phyloP scores from a whole-genome alignment of 176 grass and related monocot species.

The Triticum turgidum region DNA sequence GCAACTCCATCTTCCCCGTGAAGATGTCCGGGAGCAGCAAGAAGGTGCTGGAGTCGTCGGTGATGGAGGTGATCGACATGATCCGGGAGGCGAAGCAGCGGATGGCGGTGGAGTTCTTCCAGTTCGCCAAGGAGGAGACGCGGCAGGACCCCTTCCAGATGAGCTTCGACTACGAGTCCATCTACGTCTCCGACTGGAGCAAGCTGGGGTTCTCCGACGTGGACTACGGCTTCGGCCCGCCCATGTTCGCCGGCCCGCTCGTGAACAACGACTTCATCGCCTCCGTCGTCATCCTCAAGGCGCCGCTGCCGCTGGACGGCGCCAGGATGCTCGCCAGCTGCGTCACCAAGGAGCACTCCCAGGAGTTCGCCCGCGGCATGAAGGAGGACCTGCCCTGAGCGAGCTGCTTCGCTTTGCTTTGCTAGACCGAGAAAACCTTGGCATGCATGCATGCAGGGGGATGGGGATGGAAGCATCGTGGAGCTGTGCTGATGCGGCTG shows the following conservation, averaged over 20 bases:
- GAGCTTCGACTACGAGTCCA: conserved; percentile 79
- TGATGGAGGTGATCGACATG: conserved; percentile 56
- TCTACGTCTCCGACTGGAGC: conserved; percentile 83
- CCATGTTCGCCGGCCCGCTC: conserved; percentile 61
- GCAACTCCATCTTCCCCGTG: conserved; percentile 71
- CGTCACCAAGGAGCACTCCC: conserved; percentile 68
- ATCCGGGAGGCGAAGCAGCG: conserved; percentile 57
- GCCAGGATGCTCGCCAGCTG: conserved; percentile 70
- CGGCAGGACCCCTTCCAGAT: conserved; percentile 64
- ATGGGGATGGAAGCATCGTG: neutral
- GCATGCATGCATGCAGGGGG: too few species aligned
- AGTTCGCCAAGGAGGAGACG: conserved; percentile 65
- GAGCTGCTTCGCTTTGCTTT: neutral
- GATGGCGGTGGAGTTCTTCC: conserved; percentile 54
- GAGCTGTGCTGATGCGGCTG: neutral
- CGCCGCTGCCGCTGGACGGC: conserved; percentile 67
- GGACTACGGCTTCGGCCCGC: conserved; percentile 69
- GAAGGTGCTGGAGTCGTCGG: conserved; percentile 27
- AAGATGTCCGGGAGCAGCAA: conserved; percentile 26
- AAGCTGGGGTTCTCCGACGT: conserved; percentile 80
- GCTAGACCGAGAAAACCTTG: neutral
- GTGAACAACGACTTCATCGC: conserved; percentile 89
- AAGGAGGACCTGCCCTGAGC: conserved; percentile 44
- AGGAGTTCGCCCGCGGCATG: conserved; percentile 56
- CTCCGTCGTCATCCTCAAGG: conserved; percentile 71